Percentiles rank a stretch among this genome's conserved stretches.
phyloP scores from a whole-genome alignment of 805 yeast genomes.

The Wickerhamiella qilinensis region DNA sequence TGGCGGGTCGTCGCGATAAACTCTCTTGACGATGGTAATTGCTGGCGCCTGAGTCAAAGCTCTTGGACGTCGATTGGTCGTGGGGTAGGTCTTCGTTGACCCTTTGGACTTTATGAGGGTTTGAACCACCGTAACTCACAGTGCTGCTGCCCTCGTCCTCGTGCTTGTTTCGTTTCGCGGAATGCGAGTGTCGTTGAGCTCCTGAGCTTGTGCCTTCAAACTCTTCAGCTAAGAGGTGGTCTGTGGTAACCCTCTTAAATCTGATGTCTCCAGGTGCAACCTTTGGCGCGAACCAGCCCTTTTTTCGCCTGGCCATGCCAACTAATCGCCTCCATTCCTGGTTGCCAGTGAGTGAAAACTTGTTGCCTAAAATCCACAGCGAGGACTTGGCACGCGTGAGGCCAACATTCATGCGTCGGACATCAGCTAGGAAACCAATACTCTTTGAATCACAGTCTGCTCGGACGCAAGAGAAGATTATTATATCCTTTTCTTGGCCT shows the following conservation, averaged over 20 bases:
- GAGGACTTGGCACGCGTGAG: constrained; percentile 86
- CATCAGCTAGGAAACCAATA: constrained; percentile 82
- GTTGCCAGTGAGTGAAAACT: constrained; percentile 44
- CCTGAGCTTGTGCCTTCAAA: too few relatives aligned
- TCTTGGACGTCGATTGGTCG: too few relatives aligned
- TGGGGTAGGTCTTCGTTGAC: too few relatives aligned
- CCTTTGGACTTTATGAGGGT: too few relatives aligned
- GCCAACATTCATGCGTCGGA: constrained; percentile 94
- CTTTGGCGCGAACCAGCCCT: not conserved
- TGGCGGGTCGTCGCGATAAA: too few relatives aligned
- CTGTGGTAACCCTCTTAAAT: not conserved
- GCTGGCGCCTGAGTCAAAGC: too few relatives aligned
- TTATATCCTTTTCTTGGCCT: constrained; percentile 92
- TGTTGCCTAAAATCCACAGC: constrained; percentile 81
- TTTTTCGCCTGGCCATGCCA: constrained; percentile 1
- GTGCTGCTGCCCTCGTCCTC: too few relatives aligned
- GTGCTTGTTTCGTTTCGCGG: too few relatives aligned
- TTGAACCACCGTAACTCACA: too few relatives aligned
- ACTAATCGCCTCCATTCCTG: constrained; percentile 60
- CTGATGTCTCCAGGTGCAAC: not conserved
- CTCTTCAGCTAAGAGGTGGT: too few relatives aligned
- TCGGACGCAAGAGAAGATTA: constrained; percentile 89
- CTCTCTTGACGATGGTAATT: too few relatives aligned
- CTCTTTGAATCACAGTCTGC: constrained; percentile 41
- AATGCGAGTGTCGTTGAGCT: too few relatives aligned